Base-by-base conservation (phyloP, 2,329 filamentous ascomycete genomes). In the Fusarium piperis region DNA sequence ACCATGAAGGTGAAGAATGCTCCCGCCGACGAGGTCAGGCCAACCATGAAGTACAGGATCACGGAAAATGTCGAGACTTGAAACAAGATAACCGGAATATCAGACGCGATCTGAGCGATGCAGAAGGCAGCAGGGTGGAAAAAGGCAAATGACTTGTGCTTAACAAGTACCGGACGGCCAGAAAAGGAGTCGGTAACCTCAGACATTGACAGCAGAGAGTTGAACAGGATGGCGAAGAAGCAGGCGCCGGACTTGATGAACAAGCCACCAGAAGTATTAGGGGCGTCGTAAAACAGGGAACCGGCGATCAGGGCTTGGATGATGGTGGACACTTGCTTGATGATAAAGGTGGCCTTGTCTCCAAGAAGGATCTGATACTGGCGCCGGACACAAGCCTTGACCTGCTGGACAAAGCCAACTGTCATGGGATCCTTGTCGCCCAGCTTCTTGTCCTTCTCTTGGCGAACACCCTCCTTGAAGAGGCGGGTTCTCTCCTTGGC, bases 351-450 rank as follows among this genome's bases (percentile, higher is more conserved):
- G 0, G 87, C 83, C 71, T 90, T 91, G 78, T 92, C 90, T 41
- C 90, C 90, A 84, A 86, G 88, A 2, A 92, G 74, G 30, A 92
- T 89, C 71, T 91, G 89, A 68, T 91, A 92, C 69, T 92, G 90
- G 6, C 91, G 86, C 20, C 78, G 79, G 15, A 91, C 78, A 61
- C 87, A 88, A 2, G 88, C 84, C 36, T 82, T 85, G 28, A 92
- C 84, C 74, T 93, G 90, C 2, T 81, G 79, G 0, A 76, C 13
- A 68, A 91, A 89, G 23, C 83, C 82, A 7, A 88, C 84, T 0
- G 88, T 92, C 61, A 90, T 79, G 0, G 89, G 85, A 6, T 88
- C 91, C 35, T 79, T 82, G 33, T 85, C 84, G 0, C 85, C 81
- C 0, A 92, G 80, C 4, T 81, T 82, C 55, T 85, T 87, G 60